A percentile compares a stretch with the other conserved stretches of the same genome.
phyloP scores from a whole-genome alignment of 2,329 filamentous ascomycete genomes.

The Neopestalotiopsis clavispora region DNA sequence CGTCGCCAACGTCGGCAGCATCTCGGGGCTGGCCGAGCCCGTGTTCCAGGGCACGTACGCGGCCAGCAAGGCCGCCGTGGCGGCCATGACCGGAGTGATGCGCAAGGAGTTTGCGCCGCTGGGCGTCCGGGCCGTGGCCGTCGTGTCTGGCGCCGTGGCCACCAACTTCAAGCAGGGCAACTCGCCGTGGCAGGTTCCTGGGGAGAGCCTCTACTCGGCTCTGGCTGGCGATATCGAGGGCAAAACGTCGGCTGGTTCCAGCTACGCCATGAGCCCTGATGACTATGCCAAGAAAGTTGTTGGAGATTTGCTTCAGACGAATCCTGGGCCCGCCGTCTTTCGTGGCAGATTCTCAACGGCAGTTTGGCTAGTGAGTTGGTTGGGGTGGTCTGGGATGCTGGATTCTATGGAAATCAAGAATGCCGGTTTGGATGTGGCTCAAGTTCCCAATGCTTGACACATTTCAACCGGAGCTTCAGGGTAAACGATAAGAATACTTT shows the following conservation, averaged over 20 bases:
- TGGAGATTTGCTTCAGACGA: not conserved
- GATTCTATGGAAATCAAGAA: conserved; percentile 4
- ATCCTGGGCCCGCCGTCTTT: not conserved
- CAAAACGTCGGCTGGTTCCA: not conserved
- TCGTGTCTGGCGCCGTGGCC: conserved; percentile 36
- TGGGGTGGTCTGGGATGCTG: conserved; percentile 6
- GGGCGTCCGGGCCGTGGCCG: conserved; percentile 35
- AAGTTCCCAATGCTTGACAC: too few species aligned
- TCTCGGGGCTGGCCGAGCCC: conserved; percentile 35
- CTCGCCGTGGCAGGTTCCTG: conserved; percentile 30
- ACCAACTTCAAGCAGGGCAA: conserved; percentile 33
- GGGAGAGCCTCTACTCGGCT: conserved; percentile 32
- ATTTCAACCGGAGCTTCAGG: too few species aligned
- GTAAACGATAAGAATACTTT: too few species aligned
- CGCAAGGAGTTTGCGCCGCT: conserved; percentile 37
- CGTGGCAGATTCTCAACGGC: not conserved
- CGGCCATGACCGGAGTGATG: conserved; percentile 28
- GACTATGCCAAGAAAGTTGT: not conserved
- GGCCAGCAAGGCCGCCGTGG: conserved; percentile 36
- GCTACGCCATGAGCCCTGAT: not conserved
- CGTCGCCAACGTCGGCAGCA: conserved; percentile 33
- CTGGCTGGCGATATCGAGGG: conserved; percentile 31
- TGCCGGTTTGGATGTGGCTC: not conserved
- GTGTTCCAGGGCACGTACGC: conserved; percentile 36
- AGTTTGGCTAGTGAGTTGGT: not conserved